A percentile compares a stretch with the other conserved stretches of the same genome.
These are phyloP conservation scores for Neonectria neomacrospora DNA, from an alignment of 2,329 filamentous ascomycete species.

Conservation along the genomic window DNA sequence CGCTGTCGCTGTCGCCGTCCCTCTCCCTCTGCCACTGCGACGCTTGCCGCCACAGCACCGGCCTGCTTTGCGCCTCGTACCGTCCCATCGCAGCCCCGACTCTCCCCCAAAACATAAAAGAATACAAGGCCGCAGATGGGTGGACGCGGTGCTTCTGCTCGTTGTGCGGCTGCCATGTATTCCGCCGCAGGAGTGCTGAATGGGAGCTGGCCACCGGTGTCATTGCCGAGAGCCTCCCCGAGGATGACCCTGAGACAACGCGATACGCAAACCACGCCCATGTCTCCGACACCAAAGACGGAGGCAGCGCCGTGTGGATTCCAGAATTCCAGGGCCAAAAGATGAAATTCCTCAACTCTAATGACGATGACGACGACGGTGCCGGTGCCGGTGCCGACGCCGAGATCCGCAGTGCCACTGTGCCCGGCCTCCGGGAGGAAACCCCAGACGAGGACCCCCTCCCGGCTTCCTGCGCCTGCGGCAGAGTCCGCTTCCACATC, in stretches of 20 bases:
- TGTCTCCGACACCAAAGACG: slow-evolving; percentile 50
- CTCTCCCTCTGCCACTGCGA: slow-evolving; percentile 49
- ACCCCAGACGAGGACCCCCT: slow-evolving; percentile 22
- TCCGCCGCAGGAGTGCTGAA: slow-evolving; percentile 35
- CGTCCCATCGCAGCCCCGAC: slow-evolving; percentile 40
- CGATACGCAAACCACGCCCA: slow-evolving; percentile 34
- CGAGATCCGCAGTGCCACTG: background rate
- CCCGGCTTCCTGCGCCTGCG: slow-evolving; percentile 45
- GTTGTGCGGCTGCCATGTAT: slow-evolving; percentile 56
- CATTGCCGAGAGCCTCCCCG: slow-evolving; percentile 36
- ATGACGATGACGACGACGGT: background rate
- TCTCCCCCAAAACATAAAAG: slow-evolving; percentile 25
- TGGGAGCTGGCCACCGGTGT: slow-evolving; percentile 55
- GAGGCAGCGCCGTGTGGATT: slow-evolving; percentile 51
- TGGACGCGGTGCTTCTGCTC: slow-evolving; percentile 52
- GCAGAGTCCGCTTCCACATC: slow-evolving; percentile 66
- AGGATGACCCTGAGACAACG: background rate
- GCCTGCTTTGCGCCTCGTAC: slow-evolving; percentile 54
- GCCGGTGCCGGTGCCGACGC: background rate
- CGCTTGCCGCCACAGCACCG: slow-evolving; percentile 47
- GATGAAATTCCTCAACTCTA: background rate
- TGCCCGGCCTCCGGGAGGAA: background rate
- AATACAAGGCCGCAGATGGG: slow-evolving; percentile 5
- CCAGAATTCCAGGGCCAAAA: background rate
- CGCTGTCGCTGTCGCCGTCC: no score